Base-by-base conservation (phyloP, 73 alveolate species). In the Tetrahymena malaccensis region DNA sequence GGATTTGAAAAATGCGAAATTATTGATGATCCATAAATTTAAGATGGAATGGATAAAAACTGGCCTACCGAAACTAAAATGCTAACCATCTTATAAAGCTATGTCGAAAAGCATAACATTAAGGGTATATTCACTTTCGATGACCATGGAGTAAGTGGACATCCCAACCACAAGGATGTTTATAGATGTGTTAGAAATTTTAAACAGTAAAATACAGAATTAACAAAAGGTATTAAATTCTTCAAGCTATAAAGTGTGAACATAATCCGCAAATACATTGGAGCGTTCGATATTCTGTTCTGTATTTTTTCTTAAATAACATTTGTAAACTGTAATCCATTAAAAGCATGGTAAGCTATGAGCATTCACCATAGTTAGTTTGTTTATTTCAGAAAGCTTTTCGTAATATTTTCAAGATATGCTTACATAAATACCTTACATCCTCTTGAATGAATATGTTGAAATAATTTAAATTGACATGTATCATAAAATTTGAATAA, bases 91-190 rank as follows among this genome's bases (percentile, higher is more conserved):
- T 95, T 94, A 34, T 93, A 56, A 34, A 85, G 96, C 16, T 94
- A 93, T 94, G 93, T 94, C 9, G 43, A 70, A 55, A 96, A 97
- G 83, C 56, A 93, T 35, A 98, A 98, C 85, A 95, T 97, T 40
- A 96, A 97, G 93, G 97, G 97, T 31, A 98, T 98, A 31, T 56
- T 99, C 40, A 99, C 99, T 50, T 99, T 99, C 96, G 99, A 99
- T 96, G 96, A 95, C 33, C 85, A 94, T 56, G 99, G 99, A 21
- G 98, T 98, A 2, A 96, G 99, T 37, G 97, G 99, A 43, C 99
- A 99, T 96, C 98, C 99, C 8, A 99, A 99, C 95, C 99, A 99
- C 96, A 98, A 96, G 34, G 97, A 99, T 21, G 96, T 98, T 31
- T 94, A 93, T 93, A 85, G 97, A 35, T 99, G 99, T 27, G 95